Evolutionary conservation across 768 basidiomycete species (phyloP).

Genomic region (Pleurotus citrinopileatus): DNA sequence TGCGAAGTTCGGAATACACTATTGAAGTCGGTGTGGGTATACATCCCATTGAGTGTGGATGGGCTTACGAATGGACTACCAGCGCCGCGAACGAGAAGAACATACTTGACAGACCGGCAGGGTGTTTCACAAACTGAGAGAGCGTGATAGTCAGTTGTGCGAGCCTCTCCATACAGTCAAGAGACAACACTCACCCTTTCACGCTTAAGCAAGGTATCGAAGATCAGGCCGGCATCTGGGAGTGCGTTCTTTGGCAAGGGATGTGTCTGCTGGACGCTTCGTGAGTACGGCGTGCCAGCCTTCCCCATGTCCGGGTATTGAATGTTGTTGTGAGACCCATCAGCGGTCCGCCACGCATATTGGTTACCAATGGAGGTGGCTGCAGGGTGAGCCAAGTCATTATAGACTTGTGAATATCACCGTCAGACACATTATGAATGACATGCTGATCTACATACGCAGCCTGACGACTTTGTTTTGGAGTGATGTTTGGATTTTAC

Average conservation of each 20-base stretch:
- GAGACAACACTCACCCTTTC: conserved; percentile 60
- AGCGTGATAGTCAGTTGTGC: too few relatives aligned
- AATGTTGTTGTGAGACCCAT: conserved; percentile 78
- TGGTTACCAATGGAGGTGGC: conserved; percentile 61
- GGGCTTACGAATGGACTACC: conserved; percentile 67
- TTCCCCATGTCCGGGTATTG: conserved; percentile 69
- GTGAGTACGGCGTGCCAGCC: conserved; percentile 77
- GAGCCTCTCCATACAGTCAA: too few relatives aligned
- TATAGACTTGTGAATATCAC: conserved; percentile 54
- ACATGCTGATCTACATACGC: conserved; percentile 37
- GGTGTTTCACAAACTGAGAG: conserved; percentile 67
- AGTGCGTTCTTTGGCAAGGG: conserved; percentile 65
- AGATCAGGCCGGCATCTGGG: conserved; percentile 78
- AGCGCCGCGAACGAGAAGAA: conserved; percentile 84
- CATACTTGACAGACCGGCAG: conserved; percentile 72
- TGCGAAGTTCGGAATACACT: conserved; percentile 86
- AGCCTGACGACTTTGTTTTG: conserved; percentile 52
- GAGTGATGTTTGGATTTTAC: conserved; percentile 30
- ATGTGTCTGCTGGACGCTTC: conserved; percentile 72
- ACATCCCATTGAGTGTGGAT: neutral
- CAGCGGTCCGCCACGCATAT: conserved; percentile 69
- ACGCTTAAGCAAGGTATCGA: conserved; percentile 74
- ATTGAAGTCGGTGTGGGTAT: neutral
- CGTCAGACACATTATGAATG: neutral
- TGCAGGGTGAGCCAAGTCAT: conserved; percentile 80